Evolutionary conservation across 1,139 yeast genomes (phyloP), one percentile per base, ranked within the genome.

Genomic region (Candida neerlandica): DNA sequence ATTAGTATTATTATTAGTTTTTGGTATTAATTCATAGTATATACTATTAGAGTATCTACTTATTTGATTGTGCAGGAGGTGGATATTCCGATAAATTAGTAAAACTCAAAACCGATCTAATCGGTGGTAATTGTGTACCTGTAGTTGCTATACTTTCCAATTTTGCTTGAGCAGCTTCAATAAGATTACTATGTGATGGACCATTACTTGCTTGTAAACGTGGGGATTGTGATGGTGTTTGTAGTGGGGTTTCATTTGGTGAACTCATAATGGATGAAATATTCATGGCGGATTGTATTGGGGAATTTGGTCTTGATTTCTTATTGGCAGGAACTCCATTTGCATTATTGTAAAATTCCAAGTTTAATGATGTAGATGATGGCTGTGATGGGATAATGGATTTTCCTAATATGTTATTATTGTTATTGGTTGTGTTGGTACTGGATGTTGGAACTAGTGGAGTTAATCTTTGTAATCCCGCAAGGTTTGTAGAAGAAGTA

Each of bases 141-240:
- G 66, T 66, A 46, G 69, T 67, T 5, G 80, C 78, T 41, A 75
- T 75, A 51, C 70, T 57, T 30, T 59, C 60, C 45, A 65, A 57
- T 53, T 62, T 64, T 39, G 58, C 59, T 10, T 61, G 51, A 11
- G 69, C 69, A 4, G 58, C 61, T 32, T 61, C 61, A 26, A 56
- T 56, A 51, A 63, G 21, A 29, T n/a, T 41, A 11, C 26, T 29
- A 9, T 7, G 27, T 18, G 50, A 46, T 18, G 52, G 48, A n/a
- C 46, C 21, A 15, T 48, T 52, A 32, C 58, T 59, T 1, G 77
- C 70, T 39, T 60, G 65, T 52, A 74, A 61, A 44, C 66, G 75
- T 4, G 80, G 80, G 33, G 77, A 70, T 48, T 74, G 78, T 26
- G 67, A 62, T n/a, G 80, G 80, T 0, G 80, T 75, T 41, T 62